Percentiles rank a stretch among this genome's conserved stretches.
Evolutionary conservation across 768 basidiomycete genomes (phyloP).

Genomic region (Mrakia frigida): DNA sequence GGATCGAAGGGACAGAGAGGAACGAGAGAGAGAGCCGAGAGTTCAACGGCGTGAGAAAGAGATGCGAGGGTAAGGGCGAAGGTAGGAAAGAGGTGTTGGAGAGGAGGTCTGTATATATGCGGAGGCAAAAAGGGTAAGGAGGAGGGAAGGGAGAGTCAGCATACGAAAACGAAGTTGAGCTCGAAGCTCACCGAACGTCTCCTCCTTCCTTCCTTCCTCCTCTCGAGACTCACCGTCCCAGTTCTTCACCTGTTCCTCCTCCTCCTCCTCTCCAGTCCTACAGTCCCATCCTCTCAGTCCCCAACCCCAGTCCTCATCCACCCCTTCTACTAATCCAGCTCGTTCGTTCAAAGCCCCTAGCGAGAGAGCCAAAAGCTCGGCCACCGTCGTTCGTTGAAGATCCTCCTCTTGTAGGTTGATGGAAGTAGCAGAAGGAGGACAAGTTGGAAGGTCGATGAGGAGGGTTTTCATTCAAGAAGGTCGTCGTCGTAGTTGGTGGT

Average conservation of each 20-base stretch:
- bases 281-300: background rate
- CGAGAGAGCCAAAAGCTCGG: background rate
- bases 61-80: background rate
- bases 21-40: constrained; percentile 1
- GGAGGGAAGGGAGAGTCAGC: background rate
- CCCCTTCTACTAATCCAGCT: background rate
- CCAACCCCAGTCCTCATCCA: constrained; percentile 8
- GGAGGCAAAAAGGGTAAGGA: background rate
- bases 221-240: constrained; percentile 21
- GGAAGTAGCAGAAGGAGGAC: background rate
- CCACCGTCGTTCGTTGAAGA: background rate
- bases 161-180: background rate
- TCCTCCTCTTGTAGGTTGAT: background rate
- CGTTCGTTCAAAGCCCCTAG: background rate
- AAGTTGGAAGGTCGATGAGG: background rate
- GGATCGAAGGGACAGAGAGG: constrained; percentile 1
- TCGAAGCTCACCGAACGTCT: background rate
- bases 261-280: background rate
- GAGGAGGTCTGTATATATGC: constrained; percentile 11
- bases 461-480: background rate
- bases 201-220: too few relatives aligned
- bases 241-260: background rate
- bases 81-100: constrained; percentile 2
- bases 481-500: too few relatives aligned
- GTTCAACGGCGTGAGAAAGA: constrained; percentile 2